Evolutionary conservation across 352 stramenopile species (phyloP), one percentile per base, ranked within the genome.

Genomic region (Phytophthora idaei): DNA sequence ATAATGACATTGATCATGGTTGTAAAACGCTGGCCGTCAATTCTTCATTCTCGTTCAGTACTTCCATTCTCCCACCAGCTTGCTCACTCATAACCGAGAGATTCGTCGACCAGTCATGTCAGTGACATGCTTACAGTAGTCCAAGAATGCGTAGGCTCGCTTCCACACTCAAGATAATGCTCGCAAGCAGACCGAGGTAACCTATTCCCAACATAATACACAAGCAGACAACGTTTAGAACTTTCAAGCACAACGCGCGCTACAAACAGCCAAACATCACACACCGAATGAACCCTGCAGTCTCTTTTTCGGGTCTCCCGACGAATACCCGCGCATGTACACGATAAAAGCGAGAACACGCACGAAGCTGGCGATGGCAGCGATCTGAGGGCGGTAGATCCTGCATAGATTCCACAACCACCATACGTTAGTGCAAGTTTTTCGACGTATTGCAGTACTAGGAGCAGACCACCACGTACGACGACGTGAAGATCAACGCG

Each of bases 281-380:
- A 48, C 62, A 91, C 84, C 84, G 47, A 93, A 87, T 4, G 11
- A n/a, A 29, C 83, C 85, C 44, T 85, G 80, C 58, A 73, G 44
- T 46, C 85, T 76, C 75, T 91, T 92, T 51, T 73, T 67, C 10
- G 83, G 83, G 49, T 91, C 80, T 3, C 85, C 85, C 15, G 73
- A 77, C 32, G 76, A 68, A 64, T 93, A 93, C 3, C 83, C 81
- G 17, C 75, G 62, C 49, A 93, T 78, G 69, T 93, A 93, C 29
- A 64, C 47, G 31, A 92, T 71, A 67, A 93, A 92, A 34, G 76
- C 78, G 12, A 85, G 32, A 44, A 90, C 67, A 54, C 85, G 83
- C 44, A 92, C 64, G 11, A 80, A 45, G 3, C 81, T 75, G 8
- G 72, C 79, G 55, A 90, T 87, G 21, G 77, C 83, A 28, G 83